These are phyloP conservation scores for Globisporangium alternatum DNA, from an alignment of 352 stramenopile genomes.

Conservation along the genomic window DNA sequence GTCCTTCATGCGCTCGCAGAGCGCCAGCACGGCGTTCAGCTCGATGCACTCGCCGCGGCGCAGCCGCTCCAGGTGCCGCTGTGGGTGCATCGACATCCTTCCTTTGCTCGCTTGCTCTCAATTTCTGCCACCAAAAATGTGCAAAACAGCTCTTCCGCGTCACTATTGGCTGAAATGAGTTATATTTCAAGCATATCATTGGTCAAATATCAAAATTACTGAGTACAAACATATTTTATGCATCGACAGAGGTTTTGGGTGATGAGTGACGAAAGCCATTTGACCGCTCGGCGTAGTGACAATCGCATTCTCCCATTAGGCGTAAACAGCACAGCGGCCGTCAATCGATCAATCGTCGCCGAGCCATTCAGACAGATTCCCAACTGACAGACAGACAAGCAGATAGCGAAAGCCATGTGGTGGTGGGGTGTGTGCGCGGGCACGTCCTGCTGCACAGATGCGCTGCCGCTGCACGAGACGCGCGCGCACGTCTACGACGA, in stretches of 20 bases:
- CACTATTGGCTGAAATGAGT: neutral
- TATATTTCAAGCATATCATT: neutral
- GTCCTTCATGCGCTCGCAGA: slow-evolving; percentile 72
- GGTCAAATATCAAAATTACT: neutral
- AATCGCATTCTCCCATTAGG: neutral
- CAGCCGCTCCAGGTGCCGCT: slow-evolving; percentile 55
- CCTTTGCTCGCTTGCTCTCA: neutral
- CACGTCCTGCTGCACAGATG: slow-evolving; percentile 46
- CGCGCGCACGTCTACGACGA: slow-evolving; percentile 45
- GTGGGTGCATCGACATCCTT: slow-evolving; percentile 29
- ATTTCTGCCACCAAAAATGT: neutral
- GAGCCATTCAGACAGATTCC: neutral
- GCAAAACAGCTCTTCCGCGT: neutral
- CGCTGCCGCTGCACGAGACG: slow-evolving; percentile 23
- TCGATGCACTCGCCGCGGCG: slow-evolving; percentile 56
- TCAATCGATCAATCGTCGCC: neutral
- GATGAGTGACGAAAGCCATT: neutral
- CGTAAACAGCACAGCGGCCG: slow-evolving; percentile 5
- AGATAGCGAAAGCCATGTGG: slow-evolving; percentile 43
- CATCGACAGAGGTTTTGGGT: neutral
- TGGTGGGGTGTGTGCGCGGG: slow-evolving; percentile 61
- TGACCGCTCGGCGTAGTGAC: neutral
- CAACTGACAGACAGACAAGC: neutral
- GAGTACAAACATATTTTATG: neutral
- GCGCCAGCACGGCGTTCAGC: slow-evolving; percentile 43